Evolutionary conservation across 495 filamentous ascomycete genomes (phyloP).

Genomic region (Tuber umbilicatum): DNA sequence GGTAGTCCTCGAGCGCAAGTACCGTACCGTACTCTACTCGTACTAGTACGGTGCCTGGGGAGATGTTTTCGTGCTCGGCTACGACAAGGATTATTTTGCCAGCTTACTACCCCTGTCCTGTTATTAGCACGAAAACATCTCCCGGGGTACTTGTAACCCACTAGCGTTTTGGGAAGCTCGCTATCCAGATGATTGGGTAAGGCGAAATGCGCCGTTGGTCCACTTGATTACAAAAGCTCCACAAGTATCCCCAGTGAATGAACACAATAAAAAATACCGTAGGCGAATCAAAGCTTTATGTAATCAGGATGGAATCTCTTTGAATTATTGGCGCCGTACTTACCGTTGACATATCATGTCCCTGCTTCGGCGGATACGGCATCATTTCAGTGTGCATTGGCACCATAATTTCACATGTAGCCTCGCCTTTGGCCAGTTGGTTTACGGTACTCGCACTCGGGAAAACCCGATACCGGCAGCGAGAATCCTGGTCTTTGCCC

Average conservation of each 20-base stretch:
- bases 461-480: background rate
- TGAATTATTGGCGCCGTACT: background rate
- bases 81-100: no score
- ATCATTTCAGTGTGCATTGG: background rate
- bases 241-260: background rate
- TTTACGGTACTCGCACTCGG: background rate
- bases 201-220: background rate
- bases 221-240: background rate
- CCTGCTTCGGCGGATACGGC: background rate
- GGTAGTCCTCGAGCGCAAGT: no score
- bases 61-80: no score
- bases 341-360: background rate
- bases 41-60: no score
- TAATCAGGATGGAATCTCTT: background rate
- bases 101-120: no score
- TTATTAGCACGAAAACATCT: no score
- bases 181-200: background rate
- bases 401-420: background rate
- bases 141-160: no score
- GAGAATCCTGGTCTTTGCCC: background rate
- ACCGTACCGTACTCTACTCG: no score
- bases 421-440: background rate
- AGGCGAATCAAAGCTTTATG: background rate
- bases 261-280: background rate
- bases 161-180: background rate